phyloP scores from a whole-genome alignment of 1,139 yeast genomes.

The Magnusiomyces tetraspermus region DNA sequence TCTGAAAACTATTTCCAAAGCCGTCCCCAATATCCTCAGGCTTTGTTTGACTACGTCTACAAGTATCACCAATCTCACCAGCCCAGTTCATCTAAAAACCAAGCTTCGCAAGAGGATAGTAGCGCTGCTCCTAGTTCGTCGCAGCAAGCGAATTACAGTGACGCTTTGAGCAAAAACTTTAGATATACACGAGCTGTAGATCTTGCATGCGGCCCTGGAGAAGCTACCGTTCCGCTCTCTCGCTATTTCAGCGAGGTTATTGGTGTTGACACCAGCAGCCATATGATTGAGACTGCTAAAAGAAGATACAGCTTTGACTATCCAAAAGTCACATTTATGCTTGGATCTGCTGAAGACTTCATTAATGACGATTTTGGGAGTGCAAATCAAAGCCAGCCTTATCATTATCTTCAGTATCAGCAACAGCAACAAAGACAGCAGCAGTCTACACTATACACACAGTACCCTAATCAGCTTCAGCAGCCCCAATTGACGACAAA shows the following conservation, averaged over 20 bases:
- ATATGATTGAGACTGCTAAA: slow-evolving; percentile 51
- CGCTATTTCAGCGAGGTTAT: slow-evolving; percentile 39
- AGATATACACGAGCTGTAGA: slow-evolving; percentile 42
- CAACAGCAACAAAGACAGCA: slow-evolving; percentile 7
- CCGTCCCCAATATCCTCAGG: slow-evolving; percentile 57
- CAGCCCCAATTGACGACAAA: neutral
- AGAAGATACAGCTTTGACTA: slow-evolving; percentile 15
- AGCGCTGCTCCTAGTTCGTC: neutral
- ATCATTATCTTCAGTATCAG: slow-evolving; percentile 18
- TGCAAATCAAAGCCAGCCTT: neutral
- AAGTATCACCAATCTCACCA: slow-evolving; percentile 30
- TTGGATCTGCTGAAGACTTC: slow-evolving; percentile 33
- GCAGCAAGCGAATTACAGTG: no score
- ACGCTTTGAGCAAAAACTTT: slow-evolving; percentile 18
- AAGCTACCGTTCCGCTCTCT: slow-evolving; percentile 51
- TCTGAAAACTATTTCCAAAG: slow-evolving; percentile 50
- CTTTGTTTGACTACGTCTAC: slow-evolving; percentile 41
- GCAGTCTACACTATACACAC: neutral
- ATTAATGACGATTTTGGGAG: slow-evolving; percentile 11
- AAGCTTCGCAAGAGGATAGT: neutral
- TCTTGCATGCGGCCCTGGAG: slow-evolving; percentile 82
- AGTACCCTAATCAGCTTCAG: neutral
- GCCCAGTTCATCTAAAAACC: neutral
- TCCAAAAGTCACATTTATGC: slow-evolving; percentile 26
- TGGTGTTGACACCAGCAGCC: slow-evolving; percentile 59